A percentile compares a stretch with the other conserved stretches of the same genome.
These are phyloP conservation scores for Geosmithia putterillii DNA, from an alignment of 2,329 filamentous ascomycete genomes.

Conservation along the genomic window DNA sequence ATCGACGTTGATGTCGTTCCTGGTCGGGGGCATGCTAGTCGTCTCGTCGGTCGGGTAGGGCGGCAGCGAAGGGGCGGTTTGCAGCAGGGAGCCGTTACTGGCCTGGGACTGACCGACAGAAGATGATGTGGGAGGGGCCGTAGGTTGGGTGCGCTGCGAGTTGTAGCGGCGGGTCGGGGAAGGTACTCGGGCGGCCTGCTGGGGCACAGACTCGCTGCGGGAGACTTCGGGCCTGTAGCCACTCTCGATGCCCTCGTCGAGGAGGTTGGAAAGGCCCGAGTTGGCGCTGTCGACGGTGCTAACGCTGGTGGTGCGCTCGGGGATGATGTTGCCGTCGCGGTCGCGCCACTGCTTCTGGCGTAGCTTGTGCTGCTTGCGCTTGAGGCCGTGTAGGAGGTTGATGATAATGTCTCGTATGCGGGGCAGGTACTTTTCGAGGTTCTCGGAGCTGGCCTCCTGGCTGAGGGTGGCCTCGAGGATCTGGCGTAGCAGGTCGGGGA, in stretches of 20 bases:
- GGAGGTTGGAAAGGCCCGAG: constrained; percentile 40
- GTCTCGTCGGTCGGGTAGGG: constrained; percentile 56
- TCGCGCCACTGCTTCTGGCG: constrained; percentile 48
- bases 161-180: constrained; percentile 37
- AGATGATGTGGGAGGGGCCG: constrained; percentile 34
- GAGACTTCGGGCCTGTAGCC: constrained; percentile 31
- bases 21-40: constrained; percentile 27
- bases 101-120: constrained; percentile 47
- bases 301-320: constrained; percentile 43
- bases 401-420: constrained; percentile 98
- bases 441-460: constrained; percentile 88
- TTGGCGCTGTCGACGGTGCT: constrained; percentile 45
- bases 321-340: constrained; percentile 30
- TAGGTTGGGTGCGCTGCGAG: constrained; percentile 37
- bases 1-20: constrained; percentile 42
- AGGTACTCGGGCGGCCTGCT: constrained; percentile 12
- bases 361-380: constrained; percentile 90
- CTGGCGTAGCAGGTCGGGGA: constrained; percentile 77
- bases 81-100: constrained; percentile 65
- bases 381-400: constrained; percentile 87
- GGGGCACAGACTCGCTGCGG: constrained; percentile 10
- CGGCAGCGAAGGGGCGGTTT: constrained; percentile 62
- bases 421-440: constrained; percentile 85
- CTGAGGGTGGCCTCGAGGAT: constrained; percentile 94
- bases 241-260: constrained; percentile 47